These are phyloP conservation scores for Lasiosphaeria miniovina DNA, from an alignment of 495 filamentous ascomycete species.

Conservation along the genomic window DNA sequence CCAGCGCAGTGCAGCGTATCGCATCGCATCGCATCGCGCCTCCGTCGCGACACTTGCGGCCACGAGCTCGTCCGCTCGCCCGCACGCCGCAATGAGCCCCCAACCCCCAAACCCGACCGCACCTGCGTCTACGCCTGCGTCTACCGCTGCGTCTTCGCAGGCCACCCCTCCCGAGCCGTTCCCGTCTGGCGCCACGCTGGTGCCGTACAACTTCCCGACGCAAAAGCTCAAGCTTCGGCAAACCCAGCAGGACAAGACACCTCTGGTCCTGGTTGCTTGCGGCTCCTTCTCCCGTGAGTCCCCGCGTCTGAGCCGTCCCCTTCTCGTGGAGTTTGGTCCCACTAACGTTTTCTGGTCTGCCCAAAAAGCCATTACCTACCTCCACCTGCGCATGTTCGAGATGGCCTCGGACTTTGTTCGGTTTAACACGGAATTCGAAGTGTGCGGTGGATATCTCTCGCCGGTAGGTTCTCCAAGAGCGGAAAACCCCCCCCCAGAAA, in stretches of 20 bases:
- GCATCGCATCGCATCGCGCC: neutral
- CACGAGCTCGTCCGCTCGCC: neutral
- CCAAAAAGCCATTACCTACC: slow-evolving; percentile 65
- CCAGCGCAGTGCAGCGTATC: slow-evolving; percentile 5
- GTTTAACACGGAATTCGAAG: slow-evolving; percentile 77
- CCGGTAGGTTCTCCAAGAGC: slow-evolving; percentile 15
- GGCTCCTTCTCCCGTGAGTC: slow-evolving; percentile 68
- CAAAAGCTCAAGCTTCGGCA: slow-evolving; percentile 67
- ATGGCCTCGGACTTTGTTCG: slow-evolving; percentile 80
- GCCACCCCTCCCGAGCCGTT: slow-evolving; percentile 1
- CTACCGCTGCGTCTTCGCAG: no score
- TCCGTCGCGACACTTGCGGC: neutral
- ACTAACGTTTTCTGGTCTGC: slow-evolving; percentile 14
- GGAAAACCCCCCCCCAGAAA: no score
- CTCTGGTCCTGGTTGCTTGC: slow-evolving; percentile 81
- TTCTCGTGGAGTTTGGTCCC: neutral
- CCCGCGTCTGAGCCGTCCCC: neutral
- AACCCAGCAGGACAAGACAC: slow-evolving; percentile 65
- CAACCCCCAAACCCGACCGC: slow-evolving; percentile 11
- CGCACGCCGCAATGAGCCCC: slow-evolving; percentile 4
- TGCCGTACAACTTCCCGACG: slow-evolving; percentile 70
- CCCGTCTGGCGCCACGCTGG: slow-evolving; percentile 24
- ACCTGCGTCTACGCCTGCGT: slow-evolving; percentile 1
- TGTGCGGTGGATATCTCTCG: slow-evolving; percentile 79
- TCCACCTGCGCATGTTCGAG: slow-evolving; percentile 93